Evolutionary conservation across 83 land plant genomes (phyloP), one percentile per base, ranked within the genome.

Genomic region (Picea mariana): DNA sequence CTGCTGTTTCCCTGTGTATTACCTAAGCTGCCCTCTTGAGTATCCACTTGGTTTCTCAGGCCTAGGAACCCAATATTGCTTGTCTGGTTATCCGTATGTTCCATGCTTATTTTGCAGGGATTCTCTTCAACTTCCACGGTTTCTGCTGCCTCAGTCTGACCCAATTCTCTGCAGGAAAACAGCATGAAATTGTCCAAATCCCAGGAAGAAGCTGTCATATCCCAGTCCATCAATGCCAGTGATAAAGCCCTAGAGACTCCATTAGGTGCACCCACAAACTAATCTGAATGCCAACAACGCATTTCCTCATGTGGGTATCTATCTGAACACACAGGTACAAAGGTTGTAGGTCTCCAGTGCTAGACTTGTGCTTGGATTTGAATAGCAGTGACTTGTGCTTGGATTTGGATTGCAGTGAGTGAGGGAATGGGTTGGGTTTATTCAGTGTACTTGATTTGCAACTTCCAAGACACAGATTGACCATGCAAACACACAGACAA

Each of bases 371-470:
- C n/a, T n/a, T n/a, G n/a, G n/a, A n/a, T n/a, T n/a, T n/a, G n/a
- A 4, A 73, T 5, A 1, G 58, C 59, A 23, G 26, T 42, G 12
- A 15, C 44, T 5, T 20, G 26, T 75, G 59, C 5, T n/a, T 3
- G 42, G 77, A 75, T 13, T 75, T 5, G n/a, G 40, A 12, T 52
- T 11, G 58, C 58, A 52, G 58, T 52, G 58, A 52, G 58, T 52
- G 58, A 12, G 13, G 58, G 58, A 12, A 15, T 9, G 58, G 58
- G 13, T 12, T 38, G 13, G 9, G 76, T 18, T 72, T 72, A 42
- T 21, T 21, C 26, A 23, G 58, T 73, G 59, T 73, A 42, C 77
- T 73, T 73, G 58, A 73, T 47, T 73, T 73, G 77, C 27, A 73
- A 42, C 58, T 55, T 23, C 42, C 21, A 21, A 55, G 49, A 73